phyloP scores from a whole-genome alignment of 2,329 filamentous ascomycete species.

The Colletotrichum tanaceti region DNA sequence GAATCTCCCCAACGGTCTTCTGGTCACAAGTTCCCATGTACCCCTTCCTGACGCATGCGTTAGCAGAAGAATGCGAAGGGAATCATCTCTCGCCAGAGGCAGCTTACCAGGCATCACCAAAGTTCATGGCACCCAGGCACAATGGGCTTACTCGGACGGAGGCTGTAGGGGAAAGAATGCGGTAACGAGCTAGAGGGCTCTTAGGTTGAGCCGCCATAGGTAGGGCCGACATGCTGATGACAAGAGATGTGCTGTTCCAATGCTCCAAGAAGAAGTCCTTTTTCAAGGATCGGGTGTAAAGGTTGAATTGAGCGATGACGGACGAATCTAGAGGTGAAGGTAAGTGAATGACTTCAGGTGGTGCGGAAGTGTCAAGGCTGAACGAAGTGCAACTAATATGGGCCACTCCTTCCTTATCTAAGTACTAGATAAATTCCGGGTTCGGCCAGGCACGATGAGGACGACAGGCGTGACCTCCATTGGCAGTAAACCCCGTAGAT shows the following conservation, averaged over 20 bases:
- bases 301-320: neutral
- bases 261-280: neutral
- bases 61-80: neutral
- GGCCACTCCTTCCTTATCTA: constrained; percentile 21
- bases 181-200: constrained; percentile 72
- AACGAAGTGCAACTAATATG: constrained; percentile 22
- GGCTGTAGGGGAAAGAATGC: constrained; percentile 73
- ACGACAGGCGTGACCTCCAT: neutral
- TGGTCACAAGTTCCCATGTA: constrained; percentile 75
- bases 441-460: neutral
- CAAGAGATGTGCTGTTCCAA: neutral
- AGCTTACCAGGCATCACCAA: constrained; percentile 65
- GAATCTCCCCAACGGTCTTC: constrained; percentile 69
- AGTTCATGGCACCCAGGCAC: constrained; percentile 73
- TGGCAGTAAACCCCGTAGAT: neutral
- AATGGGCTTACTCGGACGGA: constrained; percentile 75
- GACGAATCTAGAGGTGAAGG: neutral
- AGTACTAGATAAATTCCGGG: neutral
- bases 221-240: constrained; percentile 46
- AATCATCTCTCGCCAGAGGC: too few relatives aligned
- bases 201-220: constrained; percentile 61
- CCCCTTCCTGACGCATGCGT: constrained; percentile 54
- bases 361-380: neutral
- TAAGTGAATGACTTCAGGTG: neutral
- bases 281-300: neutral